These are phyloP conservation scores for Tausonia pullulans DNA, from an alignment of 1,284 basidiomycete species.

Conservation along the genomic window DNA sequence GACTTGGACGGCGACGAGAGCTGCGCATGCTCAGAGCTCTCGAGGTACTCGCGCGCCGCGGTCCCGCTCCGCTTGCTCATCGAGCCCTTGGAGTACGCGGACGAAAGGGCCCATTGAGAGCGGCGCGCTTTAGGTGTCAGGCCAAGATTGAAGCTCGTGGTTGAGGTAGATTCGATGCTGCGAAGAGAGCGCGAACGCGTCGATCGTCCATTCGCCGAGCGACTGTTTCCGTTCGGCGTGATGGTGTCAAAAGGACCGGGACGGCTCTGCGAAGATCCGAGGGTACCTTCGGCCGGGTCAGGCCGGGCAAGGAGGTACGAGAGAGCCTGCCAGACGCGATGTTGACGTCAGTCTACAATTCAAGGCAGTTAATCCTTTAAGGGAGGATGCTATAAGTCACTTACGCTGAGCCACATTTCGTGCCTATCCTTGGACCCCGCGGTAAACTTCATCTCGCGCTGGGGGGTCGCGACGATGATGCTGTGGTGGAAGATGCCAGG, in stretches of 20 bases:
- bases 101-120: constrained; percentile 41
- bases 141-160: constrained; percentile 19
- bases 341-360: neutral
- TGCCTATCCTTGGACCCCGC: constrained; percentile 88
- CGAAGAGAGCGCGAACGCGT: constrained; percentile 20
- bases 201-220: neutral
- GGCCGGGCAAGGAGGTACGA: constrained; percentile 71
- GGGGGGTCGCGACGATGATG: constrained; percentile 81
- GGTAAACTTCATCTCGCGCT: constrained; percentile 95
- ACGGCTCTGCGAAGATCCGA: constrained; percentile 1
- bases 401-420: constrained; percentile 85
- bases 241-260: constrained; percentile 3
- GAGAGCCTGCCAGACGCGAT: constrained; percentile 48
- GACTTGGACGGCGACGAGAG: constrained; percentile 29
- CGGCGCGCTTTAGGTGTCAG: constrained; percentile 27
- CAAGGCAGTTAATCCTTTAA: neutral
- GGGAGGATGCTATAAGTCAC: constrained; percentile 23
- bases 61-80: constrained; percentile 74
- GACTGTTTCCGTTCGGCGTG: constrained; percentile 8
- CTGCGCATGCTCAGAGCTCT: constrained; percentile 41
- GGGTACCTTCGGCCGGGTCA: constrained; percentile 20
- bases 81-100: constrained; percentile 41
- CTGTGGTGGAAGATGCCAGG: constrained; percentile 87
- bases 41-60: constrained; percentile 75
- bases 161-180: constrained; percentile 24